These are phyloP conservation scores for Lepidium didymum DNA, from an alignment of 345 rosid species.

Conservation along the genomic window DNA sequence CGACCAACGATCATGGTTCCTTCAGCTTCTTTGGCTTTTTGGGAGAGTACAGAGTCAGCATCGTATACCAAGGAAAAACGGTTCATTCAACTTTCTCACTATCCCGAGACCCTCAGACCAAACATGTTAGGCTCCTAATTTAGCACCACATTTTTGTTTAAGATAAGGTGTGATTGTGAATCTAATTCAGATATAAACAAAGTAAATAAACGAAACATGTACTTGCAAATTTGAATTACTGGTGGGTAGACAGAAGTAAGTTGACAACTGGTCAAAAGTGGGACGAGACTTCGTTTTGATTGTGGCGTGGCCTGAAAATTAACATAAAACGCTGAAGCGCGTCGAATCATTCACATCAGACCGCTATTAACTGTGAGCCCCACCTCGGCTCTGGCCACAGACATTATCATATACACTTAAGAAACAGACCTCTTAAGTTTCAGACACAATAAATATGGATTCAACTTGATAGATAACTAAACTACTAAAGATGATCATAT, in stretches of 20 bases:
- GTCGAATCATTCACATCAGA: slow-evolving; percentile 11
- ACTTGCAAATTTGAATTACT: no score
- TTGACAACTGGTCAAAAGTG: no score
- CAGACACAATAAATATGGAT: background rate
- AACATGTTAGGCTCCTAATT: slow-evolving; percentile 41
- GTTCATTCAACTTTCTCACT: slow-evolving; percentile 47
- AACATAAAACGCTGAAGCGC: background rate
- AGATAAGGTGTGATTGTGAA: background rate
- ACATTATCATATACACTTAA: background rate
- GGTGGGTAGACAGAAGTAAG: no score
- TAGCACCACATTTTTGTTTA: background rate
- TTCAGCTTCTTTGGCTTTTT: slow-evolving; percentile 57
- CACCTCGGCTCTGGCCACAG: background rate
- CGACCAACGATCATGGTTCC: slow-evolving; percentile 54
- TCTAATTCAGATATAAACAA: background rate
- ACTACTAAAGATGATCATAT: background rate
- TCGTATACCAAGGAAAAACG: slow-evolving; percentile 27
- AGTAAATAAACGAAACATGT: no score
- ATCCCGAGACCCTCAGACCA: slow-evolving; percentile 42
- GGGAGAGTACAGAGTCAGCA: slow-evolving; percentile 50
- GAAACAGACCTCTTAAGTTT: background rate
- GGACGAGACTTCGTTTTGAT: no score
- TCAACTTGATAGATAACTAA: background rate
- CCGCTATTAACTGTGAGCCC: background rate
- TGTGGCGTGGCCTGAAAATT: background rate